Evolutionary conservation across 768 basidiomycete genomes (phyloP).

Genomic region (Trametes elegans): DNA sequence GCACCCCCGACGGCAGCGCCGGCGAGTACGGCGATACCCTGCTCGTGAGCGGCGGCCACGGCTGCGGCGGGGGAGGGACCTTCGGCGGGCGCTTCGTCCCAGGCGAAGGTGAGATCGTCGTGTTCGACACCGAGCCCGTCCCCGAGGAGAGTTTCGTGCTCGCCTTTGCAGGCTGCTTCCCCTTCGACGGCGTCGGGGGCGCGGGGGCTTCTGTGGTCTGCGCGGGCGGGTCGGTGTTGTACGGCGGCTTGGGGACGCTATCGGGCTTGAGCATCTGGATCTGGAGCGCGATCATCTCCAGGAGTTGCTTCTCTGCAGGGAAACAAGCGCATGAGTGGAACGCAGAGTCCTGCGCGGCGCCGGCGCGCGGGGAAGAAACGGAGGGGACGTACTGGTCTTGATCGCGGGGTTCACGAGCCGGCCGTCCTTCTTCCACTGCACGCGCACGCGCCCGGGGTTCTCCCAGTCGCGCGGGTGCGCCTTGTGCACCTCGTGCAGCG

Average conservation of each 20-base stretch:
- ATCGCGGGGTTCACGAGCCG: conserved; percentile 62
- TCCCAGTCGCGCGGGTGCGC: conserved; percentile 96
- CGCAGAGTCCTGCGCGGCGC: background rate
- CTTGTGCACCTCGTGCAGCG: conserved; percentile 88
- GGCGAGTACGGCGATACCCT: conserved; percentile 83
- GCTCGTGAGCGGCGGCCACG: conserved; percentile 66
- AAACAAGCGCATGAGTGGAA: background rate
- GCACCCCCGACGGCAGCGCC: conserved; percentile 68
- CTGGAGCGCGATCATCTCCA: conserved; percentile 71
- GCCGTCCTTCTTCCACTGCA: conserved; percentile 87
- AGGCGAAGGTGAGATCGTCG: conserved; percentile 26
- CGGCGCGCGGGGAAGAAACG: background rate
- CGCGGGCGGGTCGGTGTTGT: conserved; percentile 34
- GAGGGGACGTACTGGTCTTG: conserved; percentile 64
- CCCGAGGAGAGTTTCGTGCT: conserved; percentile 20
- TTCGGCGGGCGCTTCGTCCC: conserved; percentile 28
- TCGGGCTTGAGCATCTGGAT: conserved; percentile 76
- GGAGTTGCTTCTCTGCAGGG: conserved; percentile 68
- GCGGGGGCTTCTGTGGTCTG: conserved; percentile 30
- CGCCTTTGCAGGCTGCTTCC: conserved; percentile 29
- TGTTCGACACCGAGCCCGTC: conserved; percentile 24
- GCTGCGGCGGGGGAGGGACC: conserved; percentile 74
- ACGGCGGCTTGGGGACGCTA: conserved; percentile 63
- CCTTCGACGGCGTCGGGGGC: conserved; percentile 26
- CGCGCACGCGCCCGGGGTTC: conserved; percentile 93